Evolutionary conservation across 73 alveolate species (phyloP).

Genomic region (Paramecium sonneborni): DNA sequence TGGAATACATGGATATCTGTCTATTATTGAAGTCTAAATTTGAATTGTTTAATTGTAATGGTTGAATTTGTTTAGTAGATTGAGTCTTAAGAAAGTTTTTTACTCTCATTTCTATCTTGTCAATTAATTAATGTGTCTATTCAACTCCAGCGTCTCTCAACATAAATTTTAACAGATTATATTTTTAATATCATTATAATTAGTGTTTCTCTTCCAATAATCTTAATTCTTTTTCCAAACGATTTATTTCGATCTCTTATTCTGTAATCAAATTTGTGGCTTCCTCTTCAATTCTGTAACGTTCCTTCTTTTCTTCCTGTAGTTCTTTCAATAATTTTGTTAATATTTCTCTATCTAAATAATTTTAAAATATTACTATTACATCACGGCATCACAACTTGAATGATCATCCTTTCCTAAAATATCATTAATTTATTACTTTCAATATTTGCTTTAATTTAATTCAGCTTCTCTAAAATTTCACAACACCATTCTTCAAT

Average conservation of each 20-base stretch:
- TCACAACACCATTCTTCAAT: conserved; percentile 30
- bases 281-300: conserved; percentile 40
- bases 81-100: conserved; percentile 21
- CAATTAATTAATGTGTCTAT: conserved; percentile 42
- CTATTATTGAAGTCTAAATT: background rate
- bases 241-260: conserved; percentile 11
- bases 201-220: conserved; percentile 51
- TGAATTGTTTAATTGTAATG: background rate
- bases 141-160: conserved; percentile 14
- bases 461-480: background rate
- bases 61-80: background rate
- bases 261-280: conserved; percentile 12
- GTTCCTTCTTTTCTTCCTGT: conserved; percentile 14
- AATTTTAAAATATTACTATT: background rate
- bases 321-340: background rate
- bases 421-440: background rate
- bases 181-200: conserved; percentile 12
- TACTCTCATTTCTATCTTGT: conserved; percentile 49
- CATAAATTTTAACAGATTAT: conserved; percentile 28
- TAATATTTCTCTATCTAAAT: conserved; percentile 20
- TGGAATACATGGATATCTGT: background rate
- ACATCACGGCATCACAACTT: background rate
- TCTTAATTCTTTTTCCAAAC: conserved; percentile 17
- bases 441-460: background rate
- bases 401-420: conserved; percentile 21